Conservation (phyloP, 2,329 filamentous ascomycete genomes). For the Claviceps africana region DNA sequence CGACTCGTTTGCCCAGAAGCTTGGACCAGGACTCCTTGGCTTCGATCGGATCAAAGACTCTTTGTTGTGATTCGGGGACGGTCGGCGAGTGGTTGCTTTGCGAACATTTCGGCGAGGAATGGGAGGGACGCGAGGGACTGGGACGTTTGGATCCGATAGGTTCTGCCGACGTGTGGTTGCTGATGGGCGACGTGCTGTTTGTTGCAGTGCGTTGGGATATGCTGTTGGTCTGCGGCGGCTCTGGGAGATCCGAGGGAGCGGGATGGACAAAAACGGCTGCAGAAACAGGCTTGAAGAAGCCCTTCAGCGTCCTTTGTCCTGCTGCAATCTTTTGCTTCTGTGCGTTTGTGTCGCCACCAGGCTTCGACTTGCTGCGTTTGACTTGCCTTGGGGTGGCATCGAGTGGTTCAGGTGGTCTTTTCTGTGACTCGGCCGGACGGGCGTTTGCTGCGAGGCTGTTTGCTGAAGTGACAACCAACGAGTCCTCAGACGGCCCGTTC, state of each 20-base stretch:
- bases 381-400: background rate
- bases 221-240: background rate
- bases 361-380: slow-evolving; percentile 17
- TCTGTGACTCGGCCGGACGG: background rate
- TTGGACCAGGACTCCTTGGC: slow-evolving; percentile 76
- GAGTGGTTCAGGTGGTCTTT: background rate
- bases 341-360: slow-evolving; percentile 9
- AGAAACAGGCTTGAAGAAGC: slow-evolving; percentile 56
- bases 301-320: slow-evolving; percentile 49
- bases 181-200: background rate
- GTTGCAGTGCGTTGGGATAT: background rate
- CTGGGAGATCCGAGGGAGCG: background rate
- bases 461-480: background rate
- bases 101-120: background rate
- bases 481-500: background rate
- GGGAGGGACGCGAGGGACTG: background rate
- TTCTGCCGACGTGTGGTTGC: background rate
- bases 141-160: background rate
- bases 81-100: background rate
- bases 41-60: slow-evolving; percentile 52
- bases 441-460: background rate
- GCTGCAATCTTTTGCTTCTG: slow-evolving; percentile 19
- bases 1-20: slow-evolving; percentile 59
- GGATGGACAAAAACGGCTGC: slow-evolving; percentile 1
- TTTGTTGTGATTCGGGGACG: slow-evolving; percentile 15